Evolutionary conservation across 2,329 filamentous ascomycete species (phyloP).

Genomic region (Triangularia verruculosa): DNA sequence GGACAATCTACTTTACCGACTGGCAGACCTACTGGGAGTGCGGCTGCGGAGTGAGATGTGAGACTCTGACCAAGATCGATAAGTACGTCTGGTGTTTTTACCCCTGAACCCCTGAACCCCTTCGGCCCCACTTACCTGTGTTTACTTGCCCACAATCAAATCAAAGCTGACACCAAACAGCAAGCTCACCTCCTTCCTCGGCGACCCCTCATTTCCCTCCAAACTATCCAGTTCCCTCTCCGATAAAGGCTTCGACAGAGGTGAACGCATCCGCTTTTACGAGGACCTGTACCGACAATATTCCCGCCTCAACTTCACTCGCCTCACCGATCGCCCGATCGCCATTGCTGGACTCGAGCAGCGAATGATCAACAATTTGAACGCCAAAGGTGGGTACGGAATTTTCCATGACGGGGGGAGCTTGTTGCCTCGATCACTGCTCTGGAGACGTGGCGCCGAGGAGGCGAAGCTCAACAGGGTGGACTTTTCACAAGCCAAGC

Average conservation of each 20-base stretch:
- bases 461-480: background rate
- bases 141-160: too few species aligned
- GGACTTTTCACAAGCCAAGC: background rate
- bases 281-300: conserved; percentile 32
- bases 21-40: conserved; percentile 40
- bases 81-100: conserved; percentile 31
- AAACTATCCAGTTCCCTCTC: conserved; percentile 8
- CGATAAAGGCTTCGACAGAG: background rate
- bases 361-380: conserved; percentile 24
- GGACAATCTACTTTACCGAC: conserved; percentile 38
- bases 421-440: conserved; percentile 29
- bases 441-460: conserved; percentile 28
- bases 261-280: conserved; percentile 26
- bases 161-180: background rate
- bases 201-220: conserved; percentile 31
- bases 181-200: conserved; percentile 27
- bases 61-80: conserved; percentile 32
- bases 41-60: conserved; percentile 35
- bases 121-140: too few species aligned
- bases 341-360: conserved; percentile 34
- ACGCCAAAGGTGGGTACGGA: conserved; percentile 29
- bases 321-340: conserved; percentile 29
- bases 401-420: conserved; percentile 31
- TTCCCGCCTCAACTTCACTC: conserved; percentile 30
- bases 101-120: background rate